These are phyloP conservation scores for Fusarium verticillioides DNA, from an alignment of 2,329 filamentous ascomycete genomes.

Conservation along the genomic window DNA sequence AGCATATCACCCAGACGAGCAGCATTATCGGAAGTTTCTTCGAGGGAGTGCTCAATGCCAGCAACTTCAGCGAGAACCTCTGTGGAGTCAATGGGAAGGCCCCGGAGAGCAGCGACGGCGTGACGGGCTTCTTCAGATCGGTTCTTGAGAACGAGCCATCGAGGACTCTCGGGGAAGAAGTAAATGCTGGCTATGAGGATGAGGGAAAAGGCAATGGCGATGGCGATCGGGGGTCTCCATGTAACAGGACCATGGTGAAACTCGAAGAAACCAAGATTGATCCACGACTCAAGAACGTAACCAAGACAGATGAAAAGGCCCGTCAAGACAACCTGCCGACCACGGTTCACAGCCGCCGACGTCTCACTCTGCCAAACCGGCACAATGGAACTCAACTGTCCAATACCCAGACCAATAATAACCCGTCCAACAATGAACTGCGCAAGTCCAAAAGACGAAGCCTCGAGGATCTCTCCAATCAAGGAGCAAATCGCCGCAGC, in stretches of 20 bases:
- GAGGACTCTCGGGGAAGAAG: constrained; percentile 50
- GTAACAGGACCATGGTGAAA: constrained; percentile 39
- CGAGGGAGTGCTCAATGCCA: constrained; percentile 60
- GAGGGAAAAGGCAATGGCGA: constrained; percentile 48
- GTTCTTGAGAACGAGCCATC: constrained; percentile 52
- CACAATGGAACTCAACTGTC: constrained; percentile 61
- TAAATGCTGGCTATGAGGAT: constrained; percentile 50
- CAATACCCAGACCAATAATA: constrained; percentile 64
- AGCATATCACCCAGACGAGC: constrained; percentile 57
- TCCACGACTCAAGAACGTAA: constrained; percentile 56
- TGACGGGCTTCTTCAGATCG: constrained; percentile 46
- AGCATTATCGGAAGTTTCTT: constrained; percentile 52
- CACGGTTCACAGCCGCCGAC: constrained; percentile 62
- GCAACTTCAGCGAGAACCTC: constrained; percentile 56
- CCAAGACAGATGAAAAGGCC: constrained; percentile 60
- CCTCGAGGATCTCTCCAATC: constrained; percentile 66
- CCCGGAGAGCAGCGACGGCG: constrained; percentile 54
- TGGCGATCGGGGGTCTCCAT: constrained; percentile 55
- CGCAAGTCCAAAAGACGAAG: constrained; percentile 56
- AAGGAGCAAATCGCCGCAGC: constrained; percentile 62
- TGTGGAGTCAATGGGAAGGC: constrained; percentile 50
- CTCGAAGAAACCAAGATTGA: constrained; percentile 57
- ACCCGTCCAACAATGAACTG: constrained; percentile 57
- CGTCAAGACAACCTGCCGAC: constrained; percentile 58
- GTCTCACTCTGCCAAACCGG: constrained; percentile 67